These are phyloP conservation scores for Puccinia coronata DNA, from an alignment of 1,284 basidiomycete species.

Conservation along the genomic window DNA sequence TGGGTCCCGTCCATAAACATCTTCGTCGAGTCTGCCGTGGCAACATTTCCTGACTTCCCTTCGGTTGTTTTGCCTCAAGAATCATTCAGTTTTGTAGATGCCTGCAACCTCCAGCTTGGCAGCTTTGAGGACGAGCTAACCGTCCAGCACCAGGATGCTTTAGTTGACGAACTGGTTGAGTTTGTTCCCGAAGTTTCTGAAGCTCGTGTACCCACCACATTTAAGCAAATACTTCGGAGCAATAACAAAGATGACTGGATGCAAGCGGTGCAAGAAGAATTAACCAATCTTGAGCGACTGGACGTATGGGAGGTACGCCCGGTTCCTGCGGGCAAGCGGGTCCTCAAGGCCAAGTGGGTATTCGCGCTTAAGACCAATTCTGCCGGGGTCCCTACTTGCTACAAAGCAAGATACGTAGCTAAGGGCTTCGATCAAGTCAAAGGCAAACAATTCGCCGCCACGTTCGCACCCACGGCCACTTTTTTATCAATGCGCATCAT, in stretches of 20 bases:
- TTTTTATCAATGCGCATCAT: slow-evolving; percentile 5
- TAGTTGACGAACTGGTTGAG: no score
- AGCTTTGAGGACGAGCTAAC: background rate
- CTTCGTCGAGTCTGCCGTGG: background rate
- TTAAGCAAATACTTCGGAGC: no score
- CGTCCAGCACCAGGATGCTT: background rate
- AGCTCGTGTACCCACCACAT: background rate
- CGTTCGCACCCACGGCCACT: slow-evolving; percentile 17
- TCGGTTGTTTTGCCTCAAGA: no score
- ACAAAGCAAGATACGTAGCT: background rate
- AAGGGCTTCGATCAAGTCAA: background rate
- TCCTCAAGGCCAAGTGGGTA: slow-evolving; percentile 4
- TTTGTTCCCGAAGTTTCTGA: no score
- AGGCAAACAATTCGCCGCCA: background rate
- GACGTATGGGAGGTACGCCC: background rate
- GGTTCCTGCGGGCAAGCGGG: background rate
- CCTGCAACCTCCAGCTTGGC: background rate
- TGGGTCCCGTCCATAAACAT: background rate
- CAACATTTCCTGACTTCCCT: background rate
- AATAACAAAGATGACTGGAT: background rate
- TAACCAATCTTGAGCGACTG: background rate
- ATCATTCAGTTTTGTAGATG: background rate
- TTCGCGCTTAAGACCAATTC: background rate
- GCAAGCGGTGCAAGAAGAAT: background rate
- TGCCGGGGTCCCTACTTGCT: background rate